These are phyloP conservation scores for Trifolium fragiferum DNA, from an alignment of 306 rosid species.

Conservation along the genomic window DNA sequence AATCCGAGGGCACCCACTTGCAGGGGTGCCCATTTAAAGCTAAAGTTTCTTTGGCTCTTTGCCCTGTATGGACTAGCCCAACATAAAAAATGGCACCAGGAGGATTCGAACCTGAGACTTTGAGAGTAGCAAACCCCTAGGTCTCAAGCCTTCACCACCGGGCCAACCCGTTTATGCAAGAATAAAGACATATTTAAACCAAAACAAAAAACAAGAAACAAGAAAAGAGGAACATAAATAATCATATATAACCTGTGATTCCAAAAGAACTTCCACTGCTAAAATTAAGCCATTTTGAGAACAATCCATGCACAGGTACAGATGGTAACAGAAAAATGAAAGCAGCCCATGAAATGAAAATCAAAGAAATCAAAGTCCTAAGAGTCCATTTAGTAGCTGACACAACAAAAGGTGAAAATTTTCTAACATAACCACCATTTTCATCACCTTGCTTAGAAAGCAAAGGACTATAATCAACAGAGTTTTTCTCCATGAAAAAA, in stretches of 20 bases:
- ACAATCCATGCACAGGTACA: constrained; percentile 34
- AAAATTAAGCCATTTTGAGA: constrained; percentile 35
- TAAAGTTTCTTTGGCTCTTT: too few species aligned
- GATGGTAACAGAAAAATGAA: constrained; percentile 61
- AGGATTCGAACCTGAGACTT: too few species aligned
- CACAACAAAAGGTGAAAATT: constrained; percentile 38
- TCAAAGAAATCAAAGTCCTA: constrained; percentile 52
- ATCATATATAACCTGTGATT: constrained; percentile 55
- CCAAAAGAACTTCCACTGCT: constrained; percentile 56
- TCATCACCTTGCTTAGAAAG: constrained; percentile 47
- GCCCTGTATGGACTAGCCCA: too few species aligned
- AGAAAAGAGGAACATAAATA: background rate
- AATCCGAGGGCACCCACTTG: too few species aligned
- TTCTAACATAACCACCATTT: constrained; percentile 42
- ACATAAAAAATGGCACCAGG: too few species aligned
- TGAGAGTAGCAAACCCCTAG: too few species aligned
- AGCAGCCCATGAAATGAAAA: constrained; percentile 64
- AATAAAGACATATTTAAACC: background rate
- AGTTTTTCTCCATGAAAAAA: constrained; percentile 54
- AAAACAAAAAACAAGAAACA: background rate
- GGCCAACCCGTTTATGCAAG: background rate
- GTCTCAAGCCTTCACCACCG: too few species aligned
- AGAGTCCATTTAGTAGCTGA: constrained; percentile 61
- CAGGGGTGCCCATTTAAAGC: too few species aligned
- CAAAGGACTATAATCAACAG: constrained; percentile 54